Evolutionary conservation across 2,329 filamentous ascomycete genomes (phyloP).

Genomic region (Cryoendolithus antarcticus): DNA sequence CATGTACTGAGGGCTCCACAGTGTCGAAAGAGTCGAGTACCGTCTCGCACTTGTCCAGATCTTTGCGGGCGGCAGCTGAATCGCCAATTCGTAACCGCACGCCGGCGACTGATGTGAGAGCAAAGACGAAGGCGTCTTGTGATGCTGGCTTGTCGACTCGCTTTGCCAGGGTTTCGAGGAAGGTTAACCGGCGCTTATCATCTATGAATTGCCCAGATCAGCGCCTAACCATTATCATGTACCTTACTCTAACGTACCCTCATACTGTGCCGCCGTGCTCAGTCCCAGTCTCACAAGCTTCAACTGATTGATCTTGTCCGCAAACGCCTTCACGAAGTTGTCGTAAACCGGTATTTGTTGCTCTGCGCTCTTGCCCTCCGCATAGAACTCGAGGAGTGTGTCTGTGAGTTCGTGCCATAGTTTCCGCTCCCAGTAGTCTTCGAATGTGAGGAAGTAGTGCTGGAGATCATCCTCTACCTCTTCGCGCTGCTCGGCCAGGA

Average conservation of each 20-base stretch:
- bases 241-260: slow-evolving; percentile 38
- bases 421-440: slow-evolving; percentile 96
- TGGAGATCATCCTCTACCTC: slow-evolving; percentile 78
- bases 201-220: slow-evolving; percentile 43
- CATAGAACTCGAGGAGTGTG: slow-evolving; percentile 77
- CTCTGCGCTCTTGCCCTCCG: slow-evolving; percentile 62
- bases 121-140: slow-evolving; percentile 92
- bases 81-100: slow-evolving; percentile 74
- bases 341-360: slow-evolving; percentile 88
- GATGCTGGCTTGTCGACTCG: slow-evolving; percentile 87
- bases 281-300: slow-evolving; percentile 88
- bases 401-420: slow-evolving; percentile 98
- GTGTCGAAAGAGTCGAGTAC: slow-evolving; percentile 87
- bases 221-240: slow-evolving; percentile 1
- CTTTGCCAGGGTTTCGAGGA: slow-evolving; percentile 69
- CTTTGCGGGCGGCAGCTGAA: slow-evolving; percentile 69
- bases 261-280: slow-evolving; percentile 73
- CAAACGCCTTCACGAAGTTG: slow-evolving; percentile 88
- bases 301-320: slow-evolving; percentile 97
- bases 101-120: slow-evolving; percentile 76
- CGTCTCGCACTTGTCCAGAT: slow-evolving; percentile 75
- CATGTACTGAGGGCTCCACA: slow-evolving; percentile 90
- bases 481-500: slow-evolving; percentile 83
- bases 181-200: slow-evolving; percentile 71
- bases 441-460: slow-evolving; percentile 76